phyloP scores from a whole-genome alignment of 1,284 basidiomycete species.

The Sanghuangporus baumii region DNA sequence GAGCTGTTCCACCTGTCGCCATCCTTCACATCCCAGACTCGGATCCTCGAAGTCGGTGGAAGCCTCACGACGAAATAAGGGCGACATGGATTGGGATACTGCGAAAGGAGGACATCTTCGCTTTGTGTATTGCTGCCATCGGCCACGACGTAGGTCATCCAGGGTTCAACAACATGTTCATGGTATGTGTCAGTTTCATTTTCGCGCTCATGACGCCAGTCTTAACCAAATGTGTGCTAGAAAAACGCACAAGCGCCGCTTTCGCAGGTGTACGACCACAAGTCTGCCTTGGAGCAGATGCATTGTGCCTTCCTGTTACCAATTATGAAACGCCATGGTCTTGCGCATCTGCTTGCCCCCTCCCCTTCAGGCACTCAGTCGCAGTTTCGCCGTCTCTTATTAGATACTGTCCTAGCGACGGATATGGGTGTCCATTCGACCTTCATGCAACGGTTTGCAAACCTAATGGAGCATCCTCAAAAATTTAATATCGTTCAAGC shows the following conservation, averaged over 20 bases:
- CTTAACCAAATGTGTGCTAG: conserved; percentile 35
- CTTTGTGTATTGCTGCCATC: conserved; percentile 83
- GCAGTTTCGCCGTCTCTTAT: conserved; percentile 67
- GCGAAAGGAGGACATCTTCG: conserved; percentile 70
- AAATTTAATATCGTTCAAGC: conserved; percentile 38
- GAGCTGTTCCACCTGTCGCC: conserved; percentile 71
- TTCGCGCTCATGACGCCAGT: background rate
- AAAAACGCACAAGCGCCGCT: conserved; percentile 89
- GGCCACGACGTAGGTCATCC: conserved; percentile 96
- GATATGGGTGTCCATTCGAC: conserved; percentile 88
- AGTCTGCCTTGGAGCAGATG: conserved; percentile 89
- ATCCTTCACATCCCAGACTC: conserved; percentile 40
- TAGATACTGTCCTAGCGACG: conserved; percentile 80
- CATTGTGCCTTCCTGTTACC: conserved; percentile 82
- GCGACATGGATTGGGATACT: conserved; percentile 53
- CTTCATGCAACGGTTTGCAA: conserved; percentile 70
- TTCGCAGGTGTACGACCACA: conserved; percentile 82
- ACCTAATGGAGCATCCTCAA: conserved; percentile 36
- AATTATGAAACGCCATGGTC: conserved; percentile 76
- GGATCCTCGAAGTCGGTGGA: conserved; percentile 7
- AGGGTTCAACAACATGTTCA: conserved; percentile 85
- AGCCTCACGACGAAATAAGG: conserved; percentile 19
- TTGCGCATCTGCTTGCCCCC: conserved; percentile 48
- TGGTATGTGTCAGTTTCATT: conserved; percentile 51
- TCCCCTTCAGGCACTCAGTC: conserved; percentile 35